Evolutionary conservation across 108 stramenopile genomes (phyloP).

Genomic region (Skeletonema marinoi): DNA sequence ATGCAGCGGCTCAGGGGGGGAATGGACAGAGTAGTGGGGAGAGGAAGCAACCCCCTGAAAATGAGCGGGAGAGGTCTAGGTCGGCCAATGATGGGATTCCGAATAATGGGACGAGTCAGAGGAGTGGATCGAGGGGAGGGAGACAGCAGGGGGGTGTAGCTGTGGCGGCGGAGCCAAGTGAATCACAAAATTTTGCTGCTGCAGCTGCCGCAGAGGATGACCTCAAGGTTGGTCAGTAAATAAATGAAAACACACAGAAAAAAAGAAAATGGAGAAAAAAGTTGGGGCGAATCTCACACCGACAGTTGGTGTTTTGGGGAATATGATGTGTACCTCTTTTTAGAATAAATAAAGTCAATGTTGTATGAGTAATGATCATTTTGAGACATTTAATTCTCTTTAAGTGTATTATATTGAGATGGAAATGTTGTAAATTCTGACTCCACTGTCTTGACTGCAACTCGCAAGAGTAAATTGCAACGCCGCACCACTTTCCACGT

Average conservation of each 20-base stretch:
- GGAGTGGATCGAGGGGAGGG: conserved; percentile 47
- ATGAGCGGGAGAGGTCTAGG: conserved; percentile 11
- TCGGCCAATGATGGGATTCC: conserved; percentile 6
- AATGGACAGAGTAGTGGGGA: conserved; percentile 12
- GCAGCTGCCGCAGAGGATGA: conserved; percentile 16
- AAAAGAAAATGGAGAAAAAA: background rate
- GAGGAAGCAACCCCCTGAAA: conserved; percentile 36
- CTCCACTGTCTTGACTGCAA: background rate
- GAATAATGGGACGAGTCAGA: conserved; percentile 24
- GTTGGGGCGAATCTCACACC: background rate
- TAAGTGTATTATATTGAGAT: background rate
- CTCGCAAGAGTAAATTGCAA: conserved; percentile 1
- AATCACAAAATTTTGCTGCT: conserved; percentile 19
- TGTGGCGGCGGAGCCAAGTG: conserved; percentile 11
- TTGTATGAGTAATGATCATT: background rate
- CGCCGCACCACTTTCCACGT: background rate
- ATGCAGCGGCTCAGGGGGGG: background rate
- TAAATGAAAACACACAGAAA: background rate
- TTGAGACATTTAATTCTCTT: background rate
- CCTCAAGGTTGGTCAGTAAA: conserved; percentile 5
- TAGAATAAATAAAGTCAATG: background rate
- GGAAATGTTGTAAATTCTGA: background rate
- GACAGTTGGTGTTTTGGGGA: background rate
- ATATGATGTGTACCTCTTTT: background rate
- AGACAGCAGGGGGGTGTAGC: conserved; percentile 1